Conservation (phyloP, 768 basidiomycete genomes). For the Lactarius indigo region DNA sequence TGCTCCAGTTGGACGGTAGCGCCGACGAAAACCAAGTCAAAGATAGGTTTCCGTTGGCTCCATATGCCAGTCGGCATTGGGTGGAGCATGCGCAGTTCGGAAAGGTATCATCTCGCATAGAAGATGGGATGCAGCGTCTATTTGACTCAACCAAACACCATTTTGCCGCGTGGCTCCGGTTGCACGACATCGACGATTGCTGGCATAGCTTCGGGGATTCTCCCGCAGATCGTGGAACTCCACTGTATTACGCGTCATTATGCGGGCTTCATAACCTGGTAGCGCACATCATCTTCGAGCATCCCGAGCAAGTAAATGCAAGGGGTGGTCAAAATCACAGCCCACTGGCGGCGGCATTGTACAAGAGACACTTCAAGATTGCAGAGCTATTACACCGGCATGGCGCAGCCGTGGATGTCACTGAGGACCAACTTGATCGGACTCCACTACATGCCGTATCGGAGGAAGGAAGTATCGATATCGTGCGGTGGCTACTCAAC, state of each 20-base stretch:
- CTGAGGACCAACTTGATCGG: background rate
- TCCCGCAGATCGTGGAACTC: background rate
- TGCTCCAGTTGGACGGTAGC: background rate
- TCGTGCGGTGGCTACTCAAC: background rate
- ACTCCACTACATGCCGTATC: background rate
- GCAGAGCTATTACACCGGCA: background rate
- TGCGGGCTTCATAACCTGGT: background rate
- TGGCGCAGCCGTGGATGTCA: background rate
- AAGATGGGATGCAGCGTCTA: background rate
- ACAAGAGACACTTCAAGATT: background rate
- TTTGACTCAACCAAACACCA: background rate
- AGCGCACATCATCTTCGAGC: background rate
- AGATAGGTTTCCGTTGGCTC: background rate
- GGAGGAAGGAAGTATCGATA: background rate
- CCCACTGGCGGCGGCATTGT: background rate
- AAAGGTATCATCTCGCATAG: background rate
- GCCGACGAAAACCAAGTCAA: background rate
- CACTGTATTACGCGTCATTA: background rate
- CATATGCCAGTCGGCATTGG: background rate
- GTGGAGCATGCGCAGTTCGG: background rate
- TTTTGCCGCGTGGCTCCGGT: background rate
- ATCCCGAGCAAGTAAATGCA: background rate
- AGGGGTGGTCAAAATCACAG: background rate
- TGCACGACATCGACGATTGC: background rate
- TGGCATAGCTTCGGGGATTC: accelerated